These are phyloP conservation scores for Claviceps quebecensis DNA, from an alignment of 2,329 filamentous ascomycete genomes.

Conservation along the genomic window DNA sequence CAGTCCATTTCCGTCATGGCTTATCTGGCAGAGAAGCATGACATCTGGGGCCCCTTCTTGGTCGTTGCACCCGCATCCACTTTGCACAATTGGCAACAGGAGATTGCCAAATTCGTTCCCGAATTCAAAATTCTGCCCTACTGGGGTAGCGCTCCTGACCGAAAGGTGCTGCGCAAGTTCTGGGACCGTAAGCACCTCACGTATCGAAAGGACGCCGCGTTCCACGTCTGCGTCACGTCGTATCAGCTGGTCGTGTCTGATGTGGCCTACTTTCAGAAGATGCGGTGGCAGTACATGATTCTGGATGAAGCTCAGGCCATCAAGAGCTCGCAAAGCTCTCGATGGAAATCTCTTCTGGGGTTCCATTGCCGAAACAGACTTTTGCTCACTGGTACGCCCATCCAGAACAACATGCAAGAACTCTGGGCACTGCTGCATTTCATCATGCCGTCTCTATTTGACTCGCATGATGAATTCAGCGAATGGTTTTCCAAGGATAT, in stretches of 20 bases:
- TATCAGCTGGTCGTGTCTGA: constrained; percentile 96
- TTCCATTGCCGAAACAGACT: constrained; percentile 94
- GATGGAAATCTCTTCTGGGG: constrained; percentile 88
- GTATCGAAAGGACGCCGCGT: constrained; percentile 82
- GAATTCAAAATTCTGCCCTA: constrained; percentile 91
- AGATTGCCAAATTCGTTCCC: constrained; percentile 89
- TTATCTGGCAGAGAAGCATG: constrained; percentile 91
- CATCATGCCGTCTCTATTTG: constrained; percentile 99
- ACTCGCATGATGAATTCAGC: constrained; percentile 83
- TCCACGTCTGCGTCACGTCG: constrained; percentile 92
- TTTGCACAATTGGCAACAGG: constrained; percentile 98
- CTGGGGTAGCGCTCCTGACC: constrained; percentile 88
- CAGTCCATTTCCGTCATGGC: constrained; percentile 99
- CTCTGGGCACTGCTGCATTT: constrained; percentile 96
- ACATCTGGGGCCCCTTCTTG: constrained; percentile 95
- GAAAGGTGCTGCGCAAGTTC: constrained; percentile 94
- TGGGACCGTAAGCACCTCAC: constrained; percentile 98
- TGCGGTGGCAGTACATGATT: constrained; percentile 99
- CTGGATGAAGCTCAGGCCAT: constrained; percentile 97
- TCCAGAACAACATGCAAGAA: constrained; percentile 99
- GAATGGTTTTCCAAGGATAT: constrained; percentile 95
- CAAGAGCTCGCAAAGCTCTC: constrained; percentile 90
- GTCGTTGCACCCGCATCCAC: constrained; percentile 95
- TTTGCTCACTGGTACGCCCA: constrained; percentile 87
- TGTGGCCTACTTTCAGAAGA: constrained; percentile 95